These are phyloP conservation scores for Monosiga brevicollis DNA, from an alignment of 78 protist species.

Conservation along the genomic window DNA sequence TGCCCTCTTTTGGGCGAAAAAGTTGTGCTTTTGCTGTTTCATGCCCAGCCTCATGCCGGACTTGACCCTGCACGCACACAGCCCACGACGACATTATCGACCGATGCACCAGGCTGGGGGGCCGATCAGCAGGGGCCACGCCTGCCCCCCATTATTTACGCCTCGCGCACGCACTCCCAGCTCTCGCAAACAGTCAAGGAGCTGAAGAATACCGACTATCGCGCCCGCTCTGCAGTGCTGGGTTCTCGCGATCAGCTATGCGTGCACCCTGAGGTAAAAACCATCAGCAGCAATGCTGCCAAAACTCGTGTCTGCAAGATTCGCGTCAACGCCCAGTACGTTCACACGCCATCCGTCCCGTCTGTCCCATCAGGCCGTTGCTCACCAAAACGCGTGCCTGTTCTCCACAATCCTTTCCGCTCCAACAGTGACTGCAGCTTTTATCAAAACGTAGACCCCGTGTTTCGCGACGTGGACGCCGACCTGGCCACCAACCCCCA, in stretches of 20 bases:
- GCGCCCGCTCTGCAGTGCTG: slow-evolving; percentile 24
- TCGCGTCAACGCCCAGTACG: no score
- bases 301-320: neutral
- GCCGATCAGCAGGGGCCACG: slow-evolving; percentile 26
- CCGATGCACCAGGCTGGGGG: neutral
- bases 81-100: neutral
- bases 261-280: slow-evolving; percentile 51
- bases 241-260: slow-evolving; percentile 86
- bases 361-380: no score
- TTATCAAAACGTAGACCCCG: no score
- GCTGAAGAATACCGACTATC: slow-evolving; percentile 30
- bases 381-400: no score
- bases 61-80: neutral
- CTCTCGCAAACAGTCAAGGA: slow-evolving; percentile 83
- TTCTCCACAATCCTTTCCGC: no score
- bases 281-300: neutral
- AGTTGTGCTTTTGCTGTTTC: slow-evolving; percentile 29
- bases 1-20: no score
- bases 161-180: slow-evolving; percentile 93
- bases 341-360: no score
- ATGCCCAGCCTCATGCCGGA: neutral
- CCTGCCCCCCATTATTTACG: slow-evolving; percentile 76
- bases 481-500: no score
- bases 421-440: no score
- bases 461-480: no score